Percentiles rank a stretch among this genome's conserved stretches.
Evolutionary conservation across 768 basidiomycete species (phyloP).

Genomic region (Russula emetica): DNA sequence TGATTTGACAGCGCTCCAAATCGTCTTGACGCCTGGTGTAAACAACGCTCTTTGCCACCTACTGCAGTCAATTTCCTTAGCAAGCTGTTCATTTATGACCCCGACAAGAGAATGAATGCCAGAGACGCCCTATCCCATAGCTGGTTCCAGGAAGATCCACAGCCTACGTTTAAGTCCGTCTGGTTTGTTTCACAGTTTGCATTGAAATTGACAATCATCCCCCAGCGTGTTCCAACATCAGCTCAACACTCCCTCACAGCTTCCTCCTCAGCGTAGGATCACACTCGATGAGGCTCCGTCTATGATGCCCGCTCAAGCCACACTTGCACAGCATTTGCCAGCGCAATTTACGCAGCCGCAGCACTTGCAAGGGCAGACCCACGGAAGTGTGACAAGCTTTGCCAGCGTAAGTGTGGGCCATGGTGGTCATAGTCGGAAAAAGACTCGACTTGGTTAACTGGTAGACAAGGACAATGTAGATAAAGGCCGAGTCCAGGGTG

Average conservation of each 20-base stretch:
- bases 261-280: slow-evolving; percentile 83
- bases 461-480: neutral
- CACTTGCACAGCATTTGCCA: slow-evolving; percentile 40
- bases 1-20: slow-evolving; percentile 46
- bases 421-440: slow-evolving; percentile 49
- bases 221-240: slow-evolving; percentile 62
- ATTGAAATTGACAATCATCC: neutral
- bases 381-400: slow-evolving; percentile 59
- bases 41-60: slow-evolving; percentile 51
- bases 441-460: slow-evolving; percentile 48
- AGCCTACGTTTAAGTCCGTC: slow-evolving; percentile 72
- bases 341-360: slow-evolving; percentile 42
- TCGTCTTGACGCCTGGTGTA: slow-evolving; percentile 73
- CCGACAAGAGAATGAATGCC: slow-evolving; percentile 79
- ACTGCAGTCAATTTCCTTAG: slow-evolving; percentile 80
- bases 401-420: slow-evolving; percentile 58
- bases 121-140: slow-evolving; percentile 74
- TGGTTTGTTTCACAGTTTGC: neutral
- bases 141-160: slow-evolving; percentile 92
- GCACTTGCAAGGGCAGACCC: slow-evolving; percentile 38
- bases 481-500: neutral
- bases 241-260: slow-evolving; percentile 54
- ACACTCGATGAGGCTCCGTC: slow-evolving; percentile 90
- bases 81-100: slow-evolving; percentile 86
- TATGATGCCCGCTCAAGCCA: slow-evolving; percentile 64